Conservation (phyloP, 306 rosid genomes). For the Prosopis cineraria region DNA sequence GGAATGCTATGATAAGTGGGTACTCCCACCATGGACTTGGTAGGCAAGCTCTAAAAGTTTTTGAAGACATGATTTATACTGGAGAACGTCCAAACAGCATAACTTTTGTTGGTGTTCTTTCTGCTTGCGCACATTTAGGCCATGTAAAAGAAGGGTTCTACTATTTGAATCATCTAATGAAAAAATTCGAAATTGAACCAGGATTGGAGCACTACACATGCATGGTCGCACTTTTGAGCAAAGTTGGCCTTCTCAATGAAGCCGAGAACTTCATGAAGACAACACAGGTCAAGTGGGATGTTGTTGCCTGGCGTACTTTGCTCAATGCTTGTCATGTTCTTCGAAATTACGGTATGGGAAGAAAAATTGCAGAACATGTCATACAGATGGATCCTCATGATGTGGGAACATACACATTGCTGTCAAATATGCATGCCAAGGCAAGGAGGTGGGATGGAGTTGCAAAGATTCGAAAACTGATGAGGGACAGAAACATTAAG, state of each 20-base stretch:
- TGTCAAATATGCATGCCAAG: conserved; percentile 78
- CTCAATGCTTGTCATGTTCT: conserved; percentile 84
- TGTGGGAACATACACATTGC: conserved; percentile 68
- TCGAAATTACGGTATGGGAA: conserved; percentile 65
- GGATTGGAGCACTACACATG: conserved; percentile 87
- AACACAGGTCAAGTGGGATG: conserved; percentile 70
- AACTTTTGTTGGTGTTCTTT: conserved; percentile 61
- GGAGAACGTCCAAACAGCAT: conserved; percentile 54
- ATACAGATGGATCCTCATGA: conserved; percentile 77
- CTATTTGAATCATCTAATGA: conserved; percentile 57
- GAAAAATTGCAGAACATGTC: conserved; percentile 58
- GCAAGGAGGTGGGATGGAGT: conserved; percentile 66
- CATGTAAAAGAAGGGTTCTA: conserved; percentile 59
- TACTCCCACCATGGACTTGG: conserved; percentile 73
- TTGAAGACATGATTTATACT: conserved; percentile 50
- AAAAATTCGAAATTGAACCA: conserved; percentile 51
- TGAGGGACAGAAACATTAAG: conserved; percentile 74
- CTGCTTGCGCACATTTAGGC: conserved; percentile 64
- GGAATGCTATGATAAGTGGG: conserved; percentile 74
- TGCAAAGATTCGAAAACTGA: conserved; percentile 60
- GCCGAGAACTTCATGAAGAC: conserved; percentile 69
- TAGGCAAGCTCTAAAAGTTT: conserved; percentile 59
- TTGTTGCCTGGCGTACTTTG: conserved; percentile 84
- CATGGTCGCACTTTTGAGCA: conserved; percentile 63
- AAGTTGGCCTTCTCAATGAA: conserved; percentile 63